phyloP scores from a whole-genome alignment of 495 filamentous ascomycete species.

The Massariosphaeria phaeospora region DNA sequence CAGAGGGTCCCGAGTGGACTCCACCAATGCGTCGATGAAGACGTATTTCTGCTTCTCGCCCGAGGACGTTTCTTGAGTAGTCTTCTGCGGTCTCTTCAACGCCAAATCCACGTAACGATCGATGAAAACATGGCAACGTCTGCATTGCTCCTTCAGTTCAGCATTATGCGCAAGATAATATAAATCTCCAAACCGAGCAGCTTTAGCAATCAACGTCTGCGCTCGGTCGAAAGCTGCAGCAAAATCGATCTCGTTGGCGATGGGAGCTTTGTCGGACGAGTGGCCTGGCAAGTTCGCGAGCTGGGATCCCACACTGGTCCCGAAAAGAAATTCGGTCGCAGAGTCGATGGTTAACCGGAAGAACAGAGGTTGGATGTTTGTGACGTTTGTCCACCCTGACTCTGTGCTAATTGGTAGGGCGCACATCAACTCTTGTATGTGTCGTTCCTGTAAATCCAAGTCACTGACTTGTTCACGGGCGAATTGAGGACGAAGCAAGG shows the following conservation, averaged over 20 bases:
- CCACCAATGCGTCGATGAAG: slow-evolving; percentile 74
- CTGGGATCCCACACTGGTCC: slow-evolving; percentile 61
- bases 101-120: slow-evolving; percentile 67
- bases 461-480: slow-evolving; percentile 74
- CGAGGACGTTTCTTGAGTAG: slow-evolving; percentile 43
- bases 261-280: not conserved
- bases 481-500: slow-evolving; percentile 80
- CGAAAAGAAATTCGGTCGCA: slow-evolving; percentile 83
- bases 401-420: slow-evolving; percentile 19
- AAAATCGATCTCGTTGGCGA: slow-evolving; percentile 27
- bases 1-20: slow-evolving; percentile 66
- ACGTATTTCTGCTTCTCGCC: slow-evolving; percentile 50
- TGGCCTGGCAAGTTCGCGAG: slow-evolving; percentile 27
- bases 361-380: slow-evolving; percentile 68
- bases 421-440: slow-evolving; percentile 47
- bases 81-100: slow-evolving; percentile 63
- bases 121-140: slow-evolving; percentile 49
- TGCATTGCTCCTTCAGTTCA: slow-evolving; percentile 57
- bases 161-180: slow-evolving; percentile 51
- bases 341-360: slow-evolving; percentile 79
- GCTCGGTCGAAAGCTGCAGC: slow-evolving; percentile 33
- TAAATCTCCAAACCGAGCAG: slow-evolving; percentile 38
- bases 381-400: slow-evolving; percentile 45
- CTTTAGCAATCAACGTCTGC: slow-evolving; percentile 23
- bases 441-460: slow-evolving; percentile 71